Evolutionary conservation across 192 early-diverging fungal genomes (phyloP), one percentile per base, ranked within the genome.

Genomic region (Thamnidium elegans): DNA sequence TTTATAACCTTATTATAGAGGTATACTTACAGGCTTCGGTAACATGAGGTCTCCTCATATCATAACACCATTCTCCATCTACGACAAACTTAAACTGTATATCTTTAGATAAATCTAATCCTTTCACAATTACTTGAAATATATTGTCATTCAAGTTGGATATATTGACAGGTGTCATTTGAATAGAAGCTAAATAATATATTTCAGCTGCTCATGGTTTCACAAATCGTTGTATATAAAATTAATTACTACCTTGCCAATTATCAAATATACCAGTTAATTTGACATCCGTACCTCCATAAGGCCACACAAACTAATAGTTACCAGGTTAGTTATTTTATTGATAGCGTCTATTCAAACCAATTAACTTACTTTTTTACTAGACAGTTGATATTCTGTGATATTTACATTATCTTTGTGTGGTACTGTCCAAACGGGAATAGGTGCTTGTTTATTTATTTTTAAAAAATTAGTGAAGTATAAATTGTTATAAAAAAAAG

Each of bases 201-300:
- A 20, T 19, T 47, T 48, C 30, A 32, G 20, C 3, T 56, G 13
- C 30, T 26, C 26, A 26, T 26, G 30, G 32, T 63, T 51, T 30
- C 47, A 46, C 26, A 55, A 32, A n/a, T n/a, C 4, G 7, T 30
- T 14, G 31, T 19, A n/a, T n/a, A n/a, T n/a, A n/a, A n/a, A n/a
- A n/a, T n/a, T n/a, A 17, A 17, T 14, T 47, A 17, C 17, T 34
- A 77, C 75, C 67, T 70, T 67, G 36, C 75, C 75, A 77, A 65
- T 70, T 46, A 51, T 77, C 75, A 48, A 77, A 77, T 2, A 58
- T 70, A 13, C 75, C 75, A 46, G 75, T 77, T 30, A 77, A 72
- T 55, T 64, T 70, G 17, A 73, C 75, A 15, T 70, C 31, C 10
- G 70, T 61, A n/a, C 71, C 75, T n/a, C 71, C 75, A 55, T 73